Conservation (phyloP, 73 alveolate species). For the Effrenium voratum region DNA sequence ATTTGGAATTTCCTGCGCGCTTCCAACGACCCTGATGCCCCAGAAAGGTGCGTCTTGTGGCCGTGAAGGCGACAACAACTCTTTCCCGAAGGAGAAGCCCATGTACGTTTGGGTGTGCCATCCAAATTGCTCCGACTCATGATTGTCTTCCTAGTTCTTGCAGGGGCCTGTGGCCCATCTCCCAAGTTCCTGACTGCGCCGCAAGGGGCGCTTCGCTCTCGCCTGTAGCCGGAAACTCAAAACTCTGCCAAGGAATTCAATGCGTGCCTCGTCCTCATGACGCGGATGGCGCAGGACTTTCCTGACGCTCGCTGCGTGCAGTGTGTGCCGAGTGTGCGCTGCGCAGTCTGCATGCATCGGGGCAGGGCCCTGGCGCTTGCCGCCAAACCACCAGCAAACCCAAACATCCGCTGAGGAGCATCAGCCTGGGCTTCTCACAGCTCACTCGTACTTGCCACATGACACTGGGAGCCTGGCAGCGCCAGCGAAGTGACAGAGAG, state of each 20-base stretch:
- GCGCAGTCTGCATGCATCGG: not conserved
- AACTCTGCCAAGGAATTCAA: not conserved
- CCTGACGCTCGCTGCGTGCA: not conserved
- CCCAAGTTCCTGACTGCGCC: too few relatives aligned
- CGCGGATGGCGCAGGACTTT: slow-evolving; percentile 78
- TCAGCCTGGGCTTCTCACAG: not conserved
- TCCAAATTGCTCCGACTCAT: too few relatives aligned
- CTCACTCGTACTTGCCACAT: not conserved
- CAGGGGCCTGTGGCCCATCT: too few relatives aligned
- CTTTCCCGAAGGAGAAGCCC: too few relatives aligned
- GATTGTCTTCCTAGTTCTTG: too few relatives aligned
- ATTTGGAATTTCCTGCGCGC: too few relatives aligned
- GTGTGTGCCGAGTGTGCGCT: not conserved
- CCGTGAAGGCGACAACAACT: too few relatives aligned
- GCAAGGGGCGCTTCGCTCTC: too few relatives aligned
- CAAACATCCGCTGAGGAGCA: slow-evolving; percentile 21
- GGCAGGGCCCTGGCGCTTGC: slow-evolving; percentile 42
- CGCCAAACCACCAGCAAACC: slow-evolving; percentile 70
- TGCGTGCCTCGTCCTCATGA: not conserved
- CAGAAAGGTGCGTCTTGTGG: too few relatives aligned
- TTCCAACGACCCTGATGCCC: too few relatives aligned
- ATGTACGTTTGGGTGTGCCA: too few relatives aligned
- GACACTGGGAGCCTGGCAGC: not conserved
- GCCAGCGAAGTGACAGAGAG: slow-evolving; percentile 9
- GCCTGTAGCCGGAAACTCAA: not conserved